A percentile compares a stretch with the other conserved stretches of the same genome.
Conservation (phyloP, 1,284 basidiomycete species). For the Cronartium quercuum region DNA sequence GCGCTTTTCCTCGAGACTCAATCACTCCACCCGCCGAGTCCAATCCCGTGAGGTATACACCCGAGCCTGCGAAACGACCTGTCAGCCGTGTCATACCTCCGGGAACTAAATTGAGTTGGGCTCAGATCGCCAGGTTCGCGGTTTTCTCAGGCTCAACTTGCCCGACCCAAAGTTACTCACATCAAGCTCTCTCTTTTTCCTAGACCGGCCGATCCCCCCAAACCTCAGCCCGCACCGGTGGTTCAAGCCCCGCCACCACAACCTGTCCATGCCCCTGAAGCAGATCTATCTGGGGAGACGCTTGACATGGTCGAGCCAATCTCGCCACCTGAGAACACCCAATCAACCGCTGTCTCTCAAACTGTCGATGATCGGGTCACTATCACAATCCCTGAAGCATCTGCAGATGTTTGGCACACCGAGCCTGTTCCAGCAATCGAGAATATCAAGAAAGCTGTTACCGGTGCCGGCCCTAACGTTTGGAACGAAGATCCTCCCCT, state of each 20-base stretch:
- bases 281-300: not conserved
- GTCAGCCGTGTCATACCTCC: slow-evolving; percentile 33
- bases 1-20: not conserved
- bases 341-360: not conserved
- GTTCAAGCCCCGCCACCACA: not conserved
- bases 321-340: not conserved
- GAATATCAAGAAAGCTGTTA: slow-evolving; percentile 10
- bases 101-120: slow-evolving; percentile 38
- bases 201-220: slow-evolving; percentile 31
- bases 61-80: slow-evolving; percentile 17
- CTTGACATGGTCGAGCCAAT: not conserved
- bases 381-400: slow-evolving; percentile 22
- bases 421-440: slow-evolving; percentile 32
- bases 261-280: slow-evolving; percentile 1
- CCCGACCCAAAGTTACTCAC: not conserved
- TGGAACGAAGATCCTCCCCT: slow-evolving; percentile 38
- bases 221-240: slow-evolving; percentile 4
- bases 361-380: slow-evolving; percentile 7
- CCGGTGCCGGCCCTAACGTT: slow-evolving; percentile 30
- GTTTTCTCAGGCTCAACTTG: not conserved
- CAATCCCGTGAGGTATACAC: not conserved
- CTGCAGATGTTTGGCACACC: slow-evolving; percentile 34
- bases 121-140: slow-evolving; percentile 32
- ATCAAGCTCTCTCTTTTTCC: not conserved
- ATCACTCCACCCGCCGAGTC: not conserved